Evolutionary conservation across 1,284 basidiomycete species (phyloP).

Genomic region (Meira nashicola): DNA sequence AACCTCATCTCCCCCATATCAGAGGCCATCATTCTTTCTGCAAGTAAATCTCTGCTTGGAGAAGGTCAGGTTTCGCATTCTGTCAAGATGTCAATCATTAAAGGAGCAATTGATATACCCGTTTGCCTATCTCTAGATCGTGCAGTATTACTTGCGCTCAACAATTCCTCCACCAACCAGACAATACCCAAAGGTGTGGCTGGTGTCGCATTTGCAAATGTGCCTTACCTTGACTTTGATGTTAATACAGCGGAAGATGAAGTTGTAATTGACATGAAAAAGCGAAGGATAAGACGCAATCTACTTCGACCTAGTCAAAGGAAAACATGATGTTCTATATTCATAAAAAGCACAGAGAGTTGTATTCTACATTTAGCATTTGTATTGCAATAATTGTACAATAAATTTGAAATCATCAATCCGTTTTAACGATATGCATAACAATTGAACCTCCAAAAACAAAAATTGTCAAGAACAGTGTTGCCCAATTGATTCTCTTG

Average conservation of each 20-base stretch:
- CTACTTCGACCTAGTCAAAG: conserved; percentile 70
- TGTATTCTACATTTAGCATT: neutral
- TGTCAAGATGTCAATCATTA: conserved; percentile 58
- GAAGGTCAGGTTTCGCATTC: conserved; percentile 18
- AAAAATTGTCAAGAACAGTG: conserved; percentile 3
- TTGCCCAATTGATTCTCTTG: neutral
- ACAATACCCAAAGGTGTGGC: neutral
- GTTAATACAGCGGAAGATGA: conserved; percentile 58
- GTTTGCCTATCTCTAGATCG: conserved; percentile 81
- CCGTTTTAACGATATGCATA: neutral
- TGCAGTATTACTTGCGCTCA: conserved; percentile 44
- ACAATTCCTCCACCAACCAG: neutral
- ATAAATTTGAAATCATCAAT: neutral
- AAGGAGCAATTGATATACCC: conserved; percentile 81
- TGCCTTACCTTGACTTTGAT: conserved; percentile 79
- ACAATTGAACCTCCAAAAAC: neutral
- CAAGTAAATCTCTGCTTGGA: conserved; percentile 59
- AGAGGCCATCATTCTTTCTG: conserved; percentile 62
- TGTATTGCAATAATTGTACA: conserved; percentile 1
- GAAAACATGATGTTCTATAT: neutral
- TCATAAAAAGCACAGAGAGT: neutral
- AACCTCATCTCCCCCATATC: conserved; percentile 39
- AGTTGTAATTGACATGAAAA: conserved; percentile 62
- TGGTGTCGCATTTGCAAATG: conserved; percentile 59
- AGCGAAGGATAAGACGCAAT: conserved; percentile 73